Evolutionary conservation across 345 rosid genomes (phyloP), one percentile per base, ranked within the genome.

Genomic region (Crucihimalaya himalaica): DNA sequence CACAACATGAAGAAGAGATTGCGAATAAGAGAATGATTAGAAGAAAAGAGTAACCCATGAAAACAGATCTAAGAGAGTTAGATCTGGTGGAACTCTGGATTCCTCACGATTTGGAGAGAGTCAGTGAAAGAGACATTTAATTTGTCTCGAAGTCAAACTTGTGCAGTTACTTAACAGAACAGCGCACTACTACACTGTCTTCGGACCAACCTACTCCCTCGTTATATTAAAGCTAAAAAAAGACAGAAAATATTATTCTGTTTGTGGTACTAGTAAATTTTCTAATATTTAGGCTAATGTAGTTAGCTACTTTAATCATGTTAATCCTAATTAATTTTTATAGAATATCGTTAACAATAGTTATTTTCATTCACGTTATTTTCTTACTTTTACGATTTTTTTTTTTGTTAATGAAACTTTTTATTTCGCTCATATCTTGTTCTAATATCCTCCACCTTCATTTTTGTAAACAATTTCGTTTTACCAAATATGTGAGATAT

Each of bases 151-250:
- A 69, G 79, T 76, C 79, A 69, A 70, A 35, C 52, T 54, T 76
- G 54, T 76, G 54, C 66, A 76, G 71, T 63, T 76, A 69, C 65
- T 68, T 18, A 76, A 69, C 74, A 32, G 79, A 75, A 32, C 79
- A 47, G 46, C 48, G 60, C 47, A 62, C 23, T 35, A 28, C 73
- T 15, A 15, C 34, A 15, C 34, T 61, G 66, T 4, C 19, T 59
- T 4, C 63, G 5, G 43, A 28, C 29, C 2, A 54, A n/a, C 13
- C 14, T n/a, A n/a, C 4, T 9, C 61, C 21, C 61, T 14, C 40
- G 2, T 9, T 31, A 31, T n/a, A 56, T 16, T n/a, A 31, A 46
- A 16, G 23, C 40, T 16, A 6, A 29, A 14, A 51, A 28, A 58
- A 8, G 19, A 27, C 18, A 15, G 5, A 23, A 12, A 51, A 5